Evolutionary conservation across 495 filamentous ascomycete genomes (phyloP).

Genomic region (Trichoderma asperelloides): DNA sequence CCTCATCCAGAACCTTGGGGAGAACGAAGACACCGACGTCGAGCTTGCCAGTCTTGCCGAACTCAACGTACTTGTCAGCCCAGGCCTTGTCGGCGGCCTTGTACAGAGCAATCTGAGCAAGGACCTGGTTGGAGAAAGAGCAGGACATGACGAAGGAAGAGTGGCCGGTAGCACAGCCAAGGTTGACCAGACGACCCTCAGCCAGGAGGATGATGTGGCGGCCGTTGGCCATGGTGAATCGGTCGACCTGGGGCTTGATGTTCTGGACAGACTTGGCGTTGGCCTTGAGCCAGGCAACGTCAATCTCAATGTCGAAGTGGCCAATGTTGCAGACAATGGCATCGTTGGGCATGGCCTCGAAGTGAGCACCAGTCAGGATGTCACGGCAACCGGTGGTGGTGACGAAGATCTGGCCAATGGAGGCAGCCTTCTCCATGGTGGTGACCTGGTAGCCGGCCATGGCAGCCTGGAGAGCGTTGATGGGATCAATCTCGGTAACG

Average conservation of each 20-base stretch:
- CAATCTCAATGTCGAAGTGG: constrained; percentile 99
- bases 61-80: constrained; percentile 89
- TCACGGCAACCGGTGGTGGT: constrained; percentile 99
- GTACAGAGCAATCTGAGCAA: constrained; percentile 97
- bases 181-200: constrained; percentile 97
- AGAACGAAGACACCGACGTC: constrained; percentile 89
- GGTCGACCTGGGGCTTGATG: constrained; percentile 99
- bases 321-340: constrained; percentile 99
- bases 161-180: constrained; percentile 98
- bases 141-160: constrained; percentile 99
- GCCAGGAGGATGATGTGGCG: constrained; percentile 96
- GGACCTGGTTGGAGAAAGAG: constrained; percentile 99
- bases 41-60: constrained; percentile 83
- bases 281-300: constrained; percentile 98
- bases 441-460: constrained; percentile 94
- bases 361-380: constrained; percentile 86
- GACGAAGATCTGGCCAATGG: constrained; percentile 92
- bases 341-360: constrained; percentile 95
- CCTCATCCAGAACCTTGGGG: constrained; percentile 97
- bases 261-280: constrained; percentile 84
- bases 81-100: constrained; percentile 85
- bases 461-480: constrained; percentile 98
- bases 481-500: constrained; percentile 95
- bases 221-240: constrained; percentile 87
- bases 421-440: constrained; percentile 93